Base-by-base conservation (phyloP, 1,284 basidiomycete genomes). In the Paramarasmius palmivorus region DNA sequence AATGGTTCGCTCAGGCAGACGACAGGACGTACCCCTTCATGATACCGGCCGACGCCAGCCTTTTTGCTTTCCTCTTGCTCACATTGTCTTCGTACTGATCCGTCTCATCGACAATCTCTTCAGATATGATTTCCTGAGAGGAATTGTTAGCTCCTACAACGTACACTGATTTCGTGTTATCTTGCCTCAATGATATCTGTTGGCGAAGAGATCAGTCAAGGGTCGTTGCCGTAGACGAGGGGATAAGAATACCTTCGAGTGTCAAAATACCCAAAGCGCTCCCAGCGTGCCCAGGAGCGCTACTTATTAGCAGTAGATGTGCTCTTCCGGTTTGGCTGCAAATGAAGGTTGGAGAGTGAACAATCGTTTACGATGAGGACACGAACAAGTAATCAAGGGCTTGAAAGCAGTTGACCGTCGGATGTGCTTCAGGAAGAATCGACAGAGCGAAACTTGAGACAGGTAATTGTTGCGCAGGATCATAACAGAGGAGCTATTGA, bases 301-400 rank as follows among this genome's bases (percentile, higher is more conserved):
- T 78, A 61, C 90, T 93, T 34, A 98, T 84, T 22, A 98, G 76
- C 20, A 98, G 78, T 59, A 98, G 78, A 72, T 98, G 95, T 0
- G 94, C 92, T 49, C 95, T 86, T 8, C 95, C 95, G 2, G 94
- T 95, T 78, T 98, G 95, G 79, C 93, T 94, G 63, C 68, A 26
- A 1, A 44, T 14, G 17, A 19, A 1, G 9, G 26, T 2, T 17
- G 17, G 7, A 37, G 22, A 6, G 9, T 19, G 15, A 37, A 25
- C 6, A 9, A 9, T 15, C 5, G 15, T 5, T 10, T 26, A 26
- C 29, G 41, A 26, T 19, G 32, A 34, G 6, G n/a, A 22, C 4
- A 66, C 84, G 52, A 61, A 90, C 92, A 94, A 90, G 71, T 94
- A 92, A 70, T 91, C 88, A 26, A 91, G 68, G 0, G 89, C 89